Conservation (phyloP, 2,329 filamentous ascomycete genomes). For the Calonectria henricotiae region DNA sequence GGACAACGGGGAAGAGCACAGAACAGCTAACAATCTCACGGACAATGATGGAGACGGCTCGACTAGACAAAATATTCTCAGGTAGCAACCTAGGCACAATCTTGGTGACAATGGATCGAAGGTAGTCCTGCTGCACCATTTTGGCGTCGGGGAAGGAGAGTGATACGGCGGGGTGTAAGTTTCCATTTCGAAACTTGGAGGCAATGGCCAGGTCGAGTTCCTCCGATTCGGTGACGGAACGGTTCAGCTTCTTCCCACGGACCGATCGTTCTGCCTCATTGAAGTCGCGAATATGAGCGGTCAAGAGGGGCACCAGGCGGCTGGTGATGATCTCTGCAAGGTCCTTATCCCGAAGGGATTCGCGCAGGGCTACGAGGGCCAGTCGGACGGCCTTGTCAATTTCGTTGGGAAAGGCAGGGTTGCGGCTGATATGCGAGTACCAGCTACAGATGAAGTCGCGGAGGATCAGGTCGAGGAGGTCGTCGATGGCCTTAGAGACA, state of each 20-base stretch:
- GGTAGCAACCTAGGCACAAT: slow-evolving; percentile 85
- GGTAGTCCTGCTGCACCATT: slow-evolving; percentile 88
- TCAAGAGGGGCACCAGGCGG: slow-evolving; percentile 89
- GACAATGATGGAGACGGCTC: slow-evolving; percentile 85
- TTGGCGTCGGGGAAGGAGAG: slow-evolving; percentile 89
- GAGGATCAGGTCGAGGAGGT: slow-evolving; percentile 82
- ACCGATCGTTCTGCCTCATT: slow-evolving; percentile 91
- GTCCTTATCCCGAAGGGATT: slow-evolving; percentile 83
- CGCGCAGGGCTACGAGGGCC: slow-evolving; percentile 80
- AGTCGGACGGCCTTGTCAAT: slow-evolving; percentile 86
- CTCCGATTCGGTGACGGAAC: slow-evolving; percentile 94
- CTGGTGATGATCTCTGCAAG: slow-evolving; percentile 87
- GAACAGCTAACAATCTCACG: slow-evolving; percentile 94
- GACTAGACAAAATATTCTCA: slow-evolving; percentile 81
- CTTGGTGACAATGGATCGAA: slow-evolving; percentile 81
- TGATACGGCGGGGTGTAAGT: slow-evolving; percentile 88
- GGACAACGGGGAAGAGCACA: slow-evolving; percentile 87
- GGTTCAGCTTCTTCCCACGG: slow-evolving; percentile 88
- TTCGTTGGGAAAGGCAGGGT: slow-evolving; percentile 86
- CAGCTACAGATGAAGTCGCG: slow-evolving; percentile 91
- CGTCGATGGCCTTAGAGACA: slow-evolving; percentile 86
- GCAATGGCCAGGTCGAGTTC: slow-evolving; percentile 97
- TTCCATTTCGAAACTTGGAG: slow-evolving; percentile 91
- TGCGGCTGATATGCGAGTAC: slow-evolving; percentile 90
- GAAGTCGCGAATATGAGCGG: slow-evolving; percentile 90